A percentile compares a stretch with the other conserved stretches of the same genome.
phyloP scores from a whole-genome alignment of 768 basidiomycete species.

The Royoungia palumana region DNA sequence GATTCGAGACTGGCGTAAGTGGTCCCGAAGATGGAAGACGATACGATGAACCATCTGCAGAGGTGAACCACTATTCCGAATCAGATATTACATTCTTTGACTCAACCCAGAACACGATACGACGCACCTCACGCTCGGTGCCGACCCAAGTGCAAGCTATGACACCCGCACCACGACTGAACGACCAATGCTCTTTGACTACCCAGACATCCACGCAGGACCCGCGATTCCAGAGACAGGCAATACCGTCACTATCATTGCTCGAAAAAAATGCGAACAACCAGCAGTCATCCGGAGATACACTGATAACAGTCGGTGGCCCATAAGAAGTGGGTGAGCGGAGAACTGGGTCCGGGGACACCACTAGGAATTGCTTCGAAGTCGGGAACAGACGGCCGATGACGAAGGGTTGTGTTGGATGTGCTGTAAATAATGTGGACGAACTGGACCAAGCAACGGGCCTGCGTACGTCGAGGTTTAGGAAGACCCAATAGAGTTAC shows the following conservation, averaged over 20 bases:
- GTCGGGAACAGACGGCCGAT: constrained; percentile 67
- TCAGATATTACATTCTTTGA: constrained; percentile 1
- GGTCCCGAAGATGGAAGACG: constrained; percentile 64
- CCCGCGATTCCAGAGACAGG: constrained; percentile 64
- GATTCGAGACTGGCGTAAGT: constrained; percentile 45
- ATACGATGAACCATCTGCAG: constrained; percentile 40
- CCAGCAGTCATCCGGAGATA: constrained; percentile 57
- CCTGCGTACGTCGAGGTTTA: constrained; percentile 36
- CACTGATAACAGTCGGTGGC: constrained; percentile 60
- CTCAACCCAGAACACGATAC: not conserved
- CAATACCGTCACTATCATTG: constrained; percentile 50
- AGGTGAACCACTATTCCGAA: constrained; percentile 51
- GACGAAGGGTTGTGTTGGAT: constrained; percentile 58
- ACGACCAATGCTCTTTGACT: constrained; percentile 54
- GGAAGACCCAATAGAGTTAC: not conserved
- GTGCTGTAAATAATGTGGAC: constrained; percentile 67
- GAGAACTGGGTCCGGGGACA: constrained; percentile 50
- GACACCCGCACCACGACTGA: constrained; percentile 51
- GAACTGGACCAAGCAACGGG: constrained; percentile 70
- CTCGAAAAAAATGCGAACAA: constrained; percentile 76
- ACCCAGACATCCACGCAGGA: constrained; percentile 60
- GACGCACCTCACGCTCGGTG: constrained; percentile 53
- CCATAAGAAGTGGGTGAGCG: constrained; percentile 48
- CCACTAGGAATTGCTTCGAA: constrained; percentile 58
- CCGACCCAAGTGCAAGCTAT: constrained; percentile 64